These are phyloP conservation scores for Coelastrella sp. DNA, from an alignment of 139 green algal genomes.

Conservation along the genomic window DNA sequence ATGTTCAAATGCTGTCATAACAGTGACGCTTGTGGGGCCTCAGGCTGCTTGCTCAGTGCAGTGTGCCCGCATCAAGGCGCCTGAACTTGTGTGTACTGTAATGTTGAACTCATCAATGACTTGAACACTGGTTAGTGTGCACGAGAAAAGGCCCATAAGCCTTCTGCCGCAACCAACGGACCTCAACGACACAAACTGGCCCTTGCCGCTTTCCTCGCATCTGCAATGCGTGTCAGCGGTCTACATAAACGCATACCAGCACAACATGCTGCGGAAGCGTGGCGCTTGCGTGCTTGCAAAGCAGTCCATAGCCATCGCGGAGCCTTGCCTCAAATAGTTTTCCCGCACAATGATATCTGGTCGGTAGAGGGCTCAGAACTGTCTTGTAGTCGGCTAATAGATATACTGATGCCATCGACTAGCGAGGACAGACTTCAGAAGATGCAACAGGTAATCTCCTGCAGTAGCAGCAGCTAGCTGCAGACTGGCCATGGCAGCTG, in stretches of 20 bases:
- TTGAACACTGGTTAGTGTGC: too few relatives aligned
- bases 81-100: too few relatives aligned
- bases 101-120: too few relatives aligned
- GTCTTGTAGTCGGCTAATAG: neutral
- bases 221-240: neutral
- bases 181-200: too few relatives aligned
- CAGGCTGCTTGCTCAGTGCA: too few relatives aligned
- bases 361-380: neutral
- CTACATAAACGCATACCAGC: neutral
- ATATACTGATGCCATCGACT: slow-evolving; percentile 3
- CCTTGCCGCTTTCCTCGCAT: too few relatives aligned
- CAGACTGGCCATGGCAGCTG: neutral
- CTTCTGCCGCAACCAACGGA: too few relatives aligned
- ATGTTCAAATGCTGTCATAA: too few relatives aligned
- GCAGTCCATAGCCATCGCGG: neutral
- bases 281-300: neutral
- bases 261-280: too few relatives aligned
- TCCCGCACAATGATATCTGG: slow-evolving; percentile 19
- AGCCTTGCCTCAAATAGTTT: neutral
- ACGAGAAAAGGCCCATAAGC: too few relatives aligned
- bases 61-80: too few relatives aligned
- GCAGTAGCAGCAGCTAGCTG: neutral
- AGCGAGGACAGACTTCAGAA: slow-evolving; percentile 18
- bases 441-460: slow-evolving; percentile 32
- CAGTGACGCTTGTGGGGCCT: too few relatives aligned